Evolutionary conservation across 345 rosid species (phyloP).

Genomic region (Durio zibethinus): DNA sequence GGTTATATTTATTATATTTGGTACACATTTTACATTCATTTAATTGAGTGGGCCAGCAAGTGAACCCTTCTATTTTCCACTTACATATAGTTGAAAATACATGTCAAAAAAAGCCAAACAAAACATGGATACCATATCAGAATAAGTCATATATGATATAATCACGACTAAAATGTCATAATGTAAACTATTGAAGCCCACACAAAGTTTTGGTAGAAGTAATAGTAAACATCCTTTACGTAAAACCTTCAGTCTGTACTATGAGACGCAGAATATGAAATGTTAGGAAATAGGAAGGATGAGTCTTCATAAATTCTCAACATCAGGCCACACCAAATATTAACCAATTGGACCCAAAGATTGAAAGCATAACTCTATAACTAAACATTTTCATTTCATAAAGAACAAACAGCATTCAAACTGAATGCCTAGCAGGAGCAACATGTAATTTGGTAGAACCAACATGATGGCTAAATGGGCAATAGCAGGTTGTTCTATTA

Average conservation of each 20-base stretch:
- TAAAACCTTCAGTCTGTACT: neutral
- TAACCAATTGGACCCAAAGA: neutral
- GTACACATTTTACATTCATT: neutral
- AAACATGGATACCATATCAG: neutral
- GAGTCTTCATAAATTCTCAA: neutral
- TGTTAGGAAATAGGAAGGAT: neutral
- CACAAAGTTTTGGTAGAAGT: neutral
- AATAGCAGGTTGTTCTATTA: neutral
- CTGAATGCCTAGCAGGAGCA: neutral
- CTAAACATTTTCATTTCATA: neutral
- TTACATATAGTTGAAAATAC: neutral
- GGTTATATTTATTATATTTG: neutral
- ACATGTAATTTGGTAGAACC: neutral
- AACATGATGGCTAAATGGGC: neutral
- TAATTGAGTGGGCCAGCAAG: neutral
- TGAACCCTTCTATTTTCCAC: neutral
- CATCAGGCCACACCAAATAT: neutral
- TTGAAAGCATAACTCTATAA: neutral
- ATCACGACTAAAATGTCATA: neutral
- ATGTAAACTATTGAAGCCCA: neutral
- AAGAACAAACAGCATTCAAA: neutral
- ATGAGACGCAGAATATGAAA: neutral
- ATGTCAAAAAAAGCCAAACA: neutral
- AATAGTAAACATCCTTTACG: neutral
- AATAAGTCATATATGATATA: constrained; percentile 1